Evolutionary conservation across 2,329 filamentous ascomycete species (phyloP).

Genomic region (Pseudovirgaria hyperparasitica): DNA sequence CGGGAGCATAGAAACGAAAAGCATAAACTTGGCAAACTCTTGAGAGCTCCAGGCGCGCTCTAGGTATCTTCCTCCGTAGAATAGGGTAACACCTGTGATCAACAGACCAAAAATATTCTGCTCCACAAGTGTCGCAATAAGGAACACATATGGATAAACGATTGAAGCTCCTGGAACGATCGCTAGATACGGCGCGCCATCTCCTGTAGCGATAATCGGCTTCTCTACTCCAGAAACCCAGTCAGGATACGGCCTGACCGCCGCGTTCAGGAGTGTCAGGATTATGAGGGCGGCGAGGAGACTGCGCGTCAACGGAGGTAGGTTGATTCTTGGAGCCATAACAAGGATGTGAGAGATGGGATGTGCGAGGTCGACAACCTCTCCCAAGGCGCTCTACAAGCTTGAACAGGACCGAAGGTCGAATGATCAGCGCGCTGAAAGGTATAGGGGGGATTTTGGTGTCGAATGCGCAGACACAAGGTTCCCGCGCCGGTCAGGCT

Average conservation of each 20-base stretch:
- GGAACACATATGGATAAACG: constrained; percentile 84
- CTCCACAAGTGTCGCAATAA: constrained; percentile 80
- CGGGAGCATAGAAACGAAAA: constrained; percentile 64
- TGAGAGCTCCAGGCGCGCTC: constrained; percentile 90
- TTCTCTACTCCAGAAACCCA: constrained; percentile 32
- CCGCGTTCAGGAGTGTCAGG: constrained; percentile 72
- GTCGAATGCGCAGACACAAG: no score
- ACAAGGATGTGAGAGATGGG: constrained; percentile 17
- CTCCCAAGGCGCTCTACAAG: no score
- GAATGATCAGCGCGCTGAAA: no score
- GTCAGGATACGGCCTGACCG: constrained; percentile 44
- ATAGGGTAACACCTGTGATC: constrained; percentile 66
- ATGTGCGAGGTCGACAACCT: constrained; percentile 7
- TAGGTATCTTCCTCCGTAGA: constrained; percentile 86
- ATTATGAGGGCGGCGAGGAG: constrained; percentile 62
- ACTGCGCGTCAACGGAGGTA: constrained; percentile 80
- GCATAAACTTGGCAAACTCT: constrained; percentile 83
- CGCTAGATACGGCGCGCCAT: constrained; percentile 73
- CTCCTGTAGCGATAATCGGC: constrained; percentile 33
- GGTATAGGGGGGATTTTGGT: no score
- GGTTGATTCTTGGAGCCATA: constrained; percentile 75
- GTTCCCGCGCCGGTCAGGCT: no score
- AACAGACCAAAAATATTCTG: constrained; percentile 80
- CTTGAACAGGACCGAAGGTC: no score
- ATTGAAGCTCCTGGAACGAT: constrained; percentile 74